Percentiles rank a stretch among this genome's conserved stretches.
These are phyloP conservation scores for Apiospora rasikravindrae DNA, from an alignment of 2,329 filamentous ascomycete species.

Conservation along the genomic window DNA sequence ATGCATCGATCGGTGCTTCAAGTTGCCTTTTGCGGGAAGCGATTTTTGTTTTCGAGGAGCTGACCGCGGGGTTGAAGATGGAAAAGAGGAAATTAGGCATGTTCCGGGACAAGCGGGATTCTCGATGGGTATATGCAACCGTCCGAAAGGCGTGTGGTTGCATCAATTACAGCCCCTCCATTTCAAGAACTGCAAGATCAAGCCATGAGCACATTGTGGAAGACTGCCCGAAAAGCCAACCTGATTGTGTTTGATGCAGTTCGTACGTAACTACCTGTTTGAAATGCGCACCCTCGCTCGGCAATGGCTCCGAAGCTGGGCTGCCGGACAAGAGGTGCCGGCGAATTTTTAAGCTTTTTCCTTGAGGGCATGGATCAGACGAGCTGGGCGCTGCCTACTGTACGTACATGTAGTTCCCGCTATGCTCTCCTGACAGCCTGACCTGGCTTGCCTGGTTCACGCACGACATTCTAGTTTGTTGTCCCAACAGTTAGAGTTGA, in stretches of 20 bases:
- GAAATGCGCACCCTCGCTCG: background rate
- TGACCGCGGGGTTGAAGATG: background rate
- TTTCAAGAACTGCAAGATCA: background rate
- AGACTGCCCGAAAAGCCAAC: background rate
- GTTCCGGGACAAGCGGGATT: background rate
- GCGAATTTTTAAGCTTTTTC: constrained; percentile 8
- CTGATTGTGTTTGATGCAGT: background rate
- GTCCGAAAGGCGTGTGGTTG: background rate
- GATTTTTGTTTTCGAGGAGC: background rate
- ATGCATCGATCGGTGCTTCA: background rate
- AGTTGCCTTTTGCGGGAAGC: constrained; percentile 1
- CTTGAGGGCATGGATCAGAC: background rate
- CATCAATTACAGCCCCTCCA: background rate
- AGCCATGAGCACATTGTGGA: background rate
- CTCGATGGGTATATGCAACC: background rate
- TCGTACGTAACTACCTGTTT: background rate
- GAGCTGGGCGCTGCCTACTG: background rate
- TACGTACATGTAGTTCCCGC: no score
- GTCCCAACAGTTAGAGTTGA: background rate
- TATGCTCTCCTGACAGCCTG: background rate
- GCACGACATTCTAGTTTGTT: background rate
- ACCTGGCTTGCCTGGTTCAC: background rate
- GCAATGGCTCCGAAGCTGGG: background rate
- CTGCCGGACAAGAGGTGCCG: background rate
- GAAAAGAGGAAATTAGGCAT: background rate